Evolutionary conservation across 78 protist species (phyloP).

Genomic region (Dictyostelium brefeldianum): DNA sequence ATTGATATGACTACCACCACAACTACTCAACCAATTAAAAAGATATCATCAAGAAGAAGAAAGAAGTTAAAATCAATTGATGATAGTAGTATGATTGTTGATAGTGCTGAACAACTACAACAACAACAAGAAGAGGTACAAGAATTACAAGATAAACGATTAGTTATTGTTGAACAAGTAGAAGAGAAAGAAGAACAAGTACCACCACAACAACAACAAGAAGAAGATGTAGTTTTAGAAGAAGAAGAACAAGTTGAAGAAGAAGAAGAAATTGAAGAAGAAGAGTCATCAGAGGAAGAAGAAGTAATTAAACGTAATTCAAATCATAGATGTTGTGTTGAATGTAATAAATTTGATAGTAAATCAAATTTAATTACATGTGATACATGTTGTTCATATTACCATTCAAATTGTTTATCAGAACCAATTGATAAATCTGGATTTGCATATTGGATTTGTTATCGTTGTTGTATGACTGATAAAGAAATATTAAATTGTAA

Average conservation of each 20-base stretch:
- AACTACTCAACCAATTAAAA: neutral
- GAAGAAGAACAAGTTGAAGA: neutral
- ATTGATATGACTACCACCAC: neutral
- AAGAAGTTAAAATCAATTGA: neutral
- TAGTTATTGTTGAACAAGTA: neutral
- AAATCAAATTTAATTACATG: conserved; percentile 20
- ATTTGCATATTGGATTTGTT: conserved; percentile 72
- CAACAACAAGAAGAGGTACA: neutral
- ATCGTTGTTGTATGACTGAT: conserved; percentile 52
- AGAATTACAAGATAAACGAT: neutral
- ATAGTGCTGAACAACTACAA: neutral
- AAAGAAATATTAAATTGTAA: conserved; percentile 66
- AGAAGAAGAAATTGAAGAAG: neutral
- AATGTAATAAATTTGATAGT: neutral
- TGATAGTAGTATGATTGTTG: neutral
- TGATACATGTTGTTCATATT: conserved; percentile 58
- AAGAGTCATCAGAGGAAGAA: neutral
- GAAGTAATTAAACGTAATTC: neutral
- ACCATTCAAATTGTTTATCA: conserved; percentile 29
- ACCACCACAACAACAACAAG: neutral
- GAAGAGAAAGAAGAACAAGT: neutral
- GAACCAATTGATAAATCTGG: conserved; percentile 56
- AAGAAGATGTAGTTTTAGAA: neutral
- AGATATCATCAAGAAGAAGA: conserved; percentile 3
- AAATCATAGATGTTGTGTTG: conserved; percentile 23